Base-by-base conservation (phyloP, 768 basidiomycete genomes). In the Multifurca ochricompacta region DNA sequence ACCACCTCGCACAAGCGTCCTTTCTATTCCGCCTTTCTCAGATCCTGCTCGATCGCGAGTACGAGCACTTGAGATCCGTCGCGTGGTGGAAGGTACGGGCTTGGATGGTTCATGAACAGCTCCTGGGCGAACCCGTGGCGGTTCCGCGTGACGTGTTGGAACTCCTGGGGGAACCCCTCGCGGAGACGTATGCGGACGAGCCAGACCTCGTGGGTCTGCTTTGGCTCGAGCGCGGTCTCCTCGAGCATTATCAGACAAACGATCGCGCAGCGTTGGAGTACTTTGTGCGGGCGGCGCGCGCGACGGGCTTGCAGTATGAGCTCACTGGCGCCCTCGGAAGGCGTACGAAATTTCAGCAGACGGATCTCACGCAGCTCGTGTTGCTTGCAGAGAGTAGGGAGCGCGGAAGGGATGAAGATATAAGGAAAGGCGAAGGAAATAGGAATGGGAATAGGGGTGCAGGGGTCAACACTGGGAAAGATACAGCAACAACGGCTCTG, bases 321-420 rank as follows among this genome's bases (percentile, higher is more conserved):
- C 74, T 98, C 48, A 94, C 91, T 0, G 96, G 96, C 7, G 90
- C 92, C 9, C 74, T 94, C 48, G 96, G 96, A 36, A 91, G 86
- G 69, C 79, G 91, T 56, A 99, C 96, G 10, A 95, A 91, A 68
- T 99, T 88, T 69, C 96, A 99, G 69, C 75, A 86, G 58, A 79
- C 72, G 48, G 87, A 91, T 31, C 72, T 88, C 52, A 87, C 85
- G 50, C 96, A 99, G 69, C 82, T 99, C 46, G 88, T 98, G 37
- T 74, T 99, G 21, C 79, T 99, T 18, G 95, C 96, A n/a, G 81
- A 93, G 66, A 91, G 91, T 57, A 79, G 81, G 51, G n/a, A 19
- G 7, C 21, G 49, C 6, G 14, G 21, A 32, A 50, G 8, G 16
- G 49, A 32, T n/a, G 16, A 4, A 3, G 34, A 25, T 11, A 44